Base-by-base conservation (phyloP, 176 grass and related monocot genomes). In the Pontederia paniculata region DNA sequence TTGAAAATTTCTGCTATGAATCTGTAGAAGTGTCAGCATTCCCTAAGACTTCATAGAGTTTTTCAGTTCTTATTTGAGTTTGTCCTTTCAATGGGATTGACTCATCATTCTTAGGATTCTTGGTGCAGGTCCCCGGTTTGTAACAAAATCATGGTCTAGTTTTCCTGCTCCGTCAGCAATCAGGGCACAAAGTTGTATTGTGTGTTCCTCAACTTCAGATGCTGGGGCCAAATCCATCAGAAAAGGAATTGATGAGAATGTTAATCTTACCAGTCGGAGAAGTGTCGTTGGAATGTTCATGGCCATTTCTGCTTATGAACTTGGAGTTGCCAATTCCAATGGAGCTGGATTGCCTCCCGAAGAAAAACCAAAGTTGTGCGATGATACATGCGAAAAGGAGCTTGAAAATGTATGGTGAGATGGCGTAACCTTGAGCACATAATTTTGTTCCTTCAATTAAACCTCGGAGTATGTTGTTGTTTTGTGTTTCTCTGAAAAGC, bases 271-370 rank as follows among this genome's bases (percentile, higher is more conserved):
- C 50, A 58, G 64, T 8, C 63, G 91, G 72, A 76, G 86, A 63
- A 67, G 71, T 46, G 44, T 72, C 22, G 16, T 87, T 57, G 79
- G 83, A n/a, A 71, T 71, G 10, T 67, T 56, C 18, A 63, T 83
- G 5, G 71, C 50, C n/a, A 60, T 70, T 9, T 62, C 91, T 1
- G 59, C 69, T 13, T 41, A 84, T 2, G 76, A 70, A 13, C 41
- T 88, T 20, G 44, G 60, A 2, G 16, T 55, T 8, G 31, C 70
- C 43, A 63, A 76, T 21, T 77, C 74, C 9, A 20, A 74, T 66
- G 93, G 82, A 55, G 86, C 44, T 9, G 93, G 86, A n/a, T 74
- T 97, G 83, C 93, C 86, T 7, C 86, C 80, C n/a, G 93, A 90
- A 74, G 80, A 97, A 70, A 97, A 97, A 60, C 86, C 86, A 53